Percentiles rank a stretch among this genome's conserved stretches.
phyloP scores from a whole-genome alignment of 2,329 filamentous ascomycete species.

The Emericellopsis cladophorae region DNA sequence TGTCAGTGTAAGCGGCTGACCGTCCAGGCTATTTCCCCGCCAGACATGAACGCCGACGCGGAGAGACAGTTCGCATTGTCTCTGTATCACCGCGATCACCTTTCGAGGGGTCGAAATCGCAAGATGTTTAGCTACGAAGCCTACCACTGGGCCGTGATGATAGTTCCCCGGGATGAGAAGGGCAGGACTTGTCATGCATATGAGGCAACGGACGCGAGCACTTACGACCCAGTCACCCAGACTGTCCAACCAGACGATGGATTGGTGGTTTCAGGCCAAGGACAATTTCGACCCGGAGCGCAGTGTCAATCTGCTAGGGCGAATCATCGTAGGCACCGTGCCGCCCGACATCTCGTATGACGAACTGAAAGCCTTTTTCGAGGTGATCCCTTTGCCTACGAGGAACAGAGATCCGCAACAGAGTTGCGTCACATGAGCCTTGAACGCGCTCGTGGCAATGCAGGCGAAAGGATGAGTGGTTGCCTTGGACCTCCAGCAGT shows the following conservation, averaged over 20 bases:
- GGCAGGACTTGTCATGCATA: conserved; percentile 7
- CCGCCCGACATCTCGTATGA: conserved; percentile 6
- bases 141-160: conserved; percentile 17
- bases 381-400: conserved; percentile 10
- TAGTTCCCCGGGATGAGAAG: conserved; percentile 9
- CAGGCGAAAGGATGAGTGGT: conserved; percentile 12
- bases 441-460: conserved; percentile 11
- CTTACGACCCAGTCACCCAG: conserved; percentile 16
- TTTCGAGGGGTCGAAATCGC: conserved; percentile 11
- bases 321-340: conserved; percentile 13
- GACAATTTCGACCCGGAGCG: conserved; percentile 6
- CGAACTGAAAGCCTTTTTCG: conserved; percentile 11
- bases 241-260: conserved; percentile 17
- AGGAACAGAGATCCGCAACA: conserved; percentile 19
- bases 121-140: conserved; percentile 12
- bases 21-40: too few species aligned
- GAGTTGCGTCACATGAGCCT: conserved; percentile 19
- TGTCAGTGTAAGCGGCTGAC: too few species aligned
- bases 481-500: conserved; percentile 11
- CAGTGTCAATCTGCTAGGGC: conserved; percentile 12
- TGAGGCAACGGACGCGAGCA: conserved; percentile 16
- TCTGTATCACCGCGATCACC: conserved; percentile 13
- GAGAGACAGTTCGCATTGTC: conserved; percentile 8
- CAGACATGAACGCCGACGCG: too few species aligned
- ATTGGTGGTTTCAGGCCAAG: conserved; percentile 14